Evolutionary conservation across 441 rosid species (phyloP), one percentile per base, ranked within the genome.

Genomic region (Gossypium trilobum): DNA sequence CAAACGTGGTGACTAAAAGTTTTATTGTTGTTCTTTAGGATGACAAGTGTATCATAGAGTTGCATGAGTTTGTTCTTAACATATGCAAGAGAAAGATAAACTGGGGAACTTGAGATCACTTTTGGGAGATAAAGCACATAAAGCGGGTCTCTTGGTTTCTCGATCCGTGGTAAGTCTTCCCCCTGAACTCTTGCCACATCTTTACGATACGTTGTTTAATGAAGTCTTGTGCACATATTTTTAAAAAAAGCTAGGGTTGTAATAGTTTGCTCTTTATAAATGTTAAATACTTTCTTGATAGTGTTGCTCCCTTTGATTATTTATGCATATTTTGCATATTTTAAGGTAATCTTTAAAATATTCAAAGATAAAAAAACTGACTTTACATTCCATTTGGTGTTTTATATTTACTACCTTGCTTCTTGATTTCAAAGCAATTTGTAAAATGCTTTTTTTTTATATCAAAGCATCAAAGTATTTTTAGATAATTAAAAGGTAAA

Each of bases 121-220:
- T 25, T 74, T 86, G 67, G 86, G 79, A 75, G 87, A 90, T 64
- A 75, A 84, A 71, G 78, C 89, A 46, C 76, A 72, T 5, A 36
- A 63, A 63, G 88, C 85, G 54, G 95, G 91, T 80, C 85, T 94
- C 16, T 79, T 94, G 84, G 93, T 94, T 62, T 94, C 97, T 60
- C 97, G 87, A 77, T 87, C 86, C 20, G 92, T 91, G 75, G 83
- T 82, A 78, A 94, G 91, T 82, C 89, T 94, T 70, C 97, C 96
- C 73, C 91, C 88, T 55, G 92, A 90, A 78, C 93, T 94, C 79
- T 80, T 91, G 83, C 92, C 96, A 10, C 95, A 89, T 16, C 82
- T 91, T 51, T 91, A 93, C 44, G 91, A 87, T 85, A 89, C 85
- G 2, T 83, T 90, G 52, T 93, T 91, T 64, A 93, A 91, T 76